Conservation (phyloP, 768 basidiomycete genomes). For the Inosperma sp. region DNA sequence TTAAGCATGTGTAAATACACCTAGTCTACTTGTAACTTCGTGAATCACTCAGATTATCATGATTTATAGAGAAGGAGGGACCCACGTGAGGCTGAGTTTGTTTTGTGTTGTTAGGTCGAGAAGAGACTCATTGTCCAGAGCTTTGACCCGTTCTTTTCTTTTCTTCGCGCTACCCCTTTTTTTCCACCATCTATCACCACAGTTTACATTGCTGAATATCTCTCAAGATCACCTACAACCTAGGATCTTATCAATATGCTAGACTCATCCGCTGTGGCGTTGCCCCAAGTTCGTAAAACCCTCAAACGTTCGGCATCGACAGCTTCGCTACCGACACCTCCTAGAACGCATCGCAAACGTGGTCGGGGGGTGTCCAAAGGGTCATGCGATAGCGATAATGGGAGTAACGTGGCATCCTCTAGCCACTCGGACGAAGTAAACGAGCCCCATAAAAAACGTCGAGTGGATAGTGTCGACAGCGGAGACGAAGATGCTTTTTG, state of each 20-base stretch:
- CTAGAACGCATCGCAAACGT: slow-evolving; percentile 50
- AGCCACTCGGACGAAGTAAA: slow-evolving; percentile 22
- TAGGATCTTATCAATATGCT: slow-evolving; percentile 12
- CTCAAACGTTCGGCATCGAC: slow-evolving; percentile 64
- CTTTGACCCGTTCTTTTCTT: background rate
- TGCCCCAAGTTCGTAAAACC: slow-evolving; percentile 33
- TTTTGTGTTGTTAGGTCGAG: too few species aligned
- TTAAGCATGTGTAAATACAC: too few species aligned
- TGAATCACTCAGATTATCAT: too few species aligned
- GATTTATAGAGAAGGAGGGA: too few species aligned
- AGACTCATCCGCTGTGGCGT: slow-evolving; percentile 19
- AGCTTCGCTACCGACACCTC: slow-evolving; percentile 64
- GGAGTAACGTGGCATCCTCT: slow-evolving; percentile 31
- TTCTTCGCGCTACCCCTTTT: slow-evolving; percentile 1
- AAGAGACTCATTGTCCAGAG: too few species aligned
- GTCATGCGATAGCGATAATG: slow-evolving; percentile 45
- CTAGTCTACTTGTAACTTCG: too few species aligned
- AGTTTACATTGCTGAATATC: background rate
- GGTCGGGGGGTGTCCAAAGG: slow-evolving; percentile 40
- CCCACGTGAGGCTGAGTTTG: too few species aligned
- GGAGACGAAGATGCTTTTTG: slow-evolving; percentile 54
- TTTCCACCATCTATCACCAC: background rate
- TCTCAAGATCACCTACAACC: background rate
- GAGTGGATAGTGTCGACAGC: slow-evolving; percentile 32
- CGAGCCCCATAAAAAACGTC: slow-evolving; percentile 36